Percentiles rank a stretch among this genome's conserved stretches.
Conservation (phyloP, 2,329 filamentous ascomycete species). For the Cladorrhinum sp. region DNA sequence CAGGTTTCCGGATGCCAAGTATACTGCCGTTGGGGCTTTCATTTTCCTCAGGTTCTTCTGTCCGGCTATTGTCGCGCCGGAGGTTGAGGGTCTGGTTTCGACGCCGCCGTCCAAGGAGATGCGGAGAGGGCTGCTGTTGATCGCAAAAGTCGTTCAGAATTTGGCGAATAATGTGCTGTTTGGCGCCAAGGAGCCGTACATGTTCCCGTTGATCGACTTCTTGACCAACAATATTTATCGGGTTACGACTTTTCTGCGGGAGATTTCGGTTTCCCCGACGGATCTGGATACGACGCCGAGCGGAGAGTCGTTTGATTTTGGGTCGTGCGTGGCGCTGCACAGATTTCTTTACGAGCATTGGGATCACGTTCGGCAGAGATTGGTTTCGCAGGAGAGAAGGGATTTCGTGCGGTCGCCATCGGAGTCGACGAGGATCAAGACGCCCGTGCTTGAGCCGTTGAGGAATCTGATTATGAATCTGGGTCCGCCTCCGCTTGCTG, state of each 20-base stretch:
- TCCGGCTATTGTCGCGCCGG: slow-evolving; percentile 67
- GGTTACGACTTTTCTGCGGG: slow-evolving; percentile 63
- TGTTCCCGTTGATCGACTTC: slow-evolving; percentile 69
- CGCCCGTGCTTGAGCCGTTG: slow-evolving; percentile 58
- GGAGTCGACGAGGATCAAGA: slow-evolving; percentile 50
- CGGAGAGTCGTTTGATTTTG: slow-evolving; percentile 62
- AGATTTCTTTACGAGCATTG: slow-evolving; percentile 69
- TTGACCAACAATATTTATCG: slow-evolving; percentile 65
- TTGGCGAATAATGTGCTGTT: slow-evolving; percentile 70
- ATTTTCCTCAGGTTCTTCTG: slow-evolving; percentile 72
- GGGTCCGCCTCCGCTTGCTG: slow-evolving; percentile 63
- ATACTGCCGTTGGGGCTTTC: slow-evolving; percentile 68
- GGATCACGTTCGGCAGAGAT: slow-evolving; percentile 65
- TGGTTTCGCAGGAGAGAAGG: slow-evolving; percentile 57
- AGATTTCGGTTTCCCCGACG: slow-evolving; percentile 57
- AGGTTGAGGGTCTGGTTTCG: slow-evolving; percentile 63
- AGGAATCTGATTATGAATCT: slow-evolving; percentile 62
- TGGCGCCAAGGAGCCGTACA: slow-evolving; percentile 68
- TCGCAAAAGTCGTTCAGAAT: slow-evolving; percentile 70
- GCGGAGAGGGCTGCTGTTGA: slow-evolving; percentile 64
- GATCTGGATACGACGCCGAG: slow-evolving; percentile 39
- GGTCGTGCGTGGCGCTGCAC: slow-evolving; percentile 67
- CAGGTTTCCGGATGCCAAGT: slow-evolving; percentile 66
- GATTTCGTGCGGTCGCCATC: slow-evolving; percentile 54
- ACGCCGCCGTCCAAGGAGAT: slow-evolving; percentile 64